These are phyloP conservation scores for Microsporum audouinii DNA, from an alignment of 2,329 filamentous ascomycete genomes.

Conservation along the genomic window DNA sequence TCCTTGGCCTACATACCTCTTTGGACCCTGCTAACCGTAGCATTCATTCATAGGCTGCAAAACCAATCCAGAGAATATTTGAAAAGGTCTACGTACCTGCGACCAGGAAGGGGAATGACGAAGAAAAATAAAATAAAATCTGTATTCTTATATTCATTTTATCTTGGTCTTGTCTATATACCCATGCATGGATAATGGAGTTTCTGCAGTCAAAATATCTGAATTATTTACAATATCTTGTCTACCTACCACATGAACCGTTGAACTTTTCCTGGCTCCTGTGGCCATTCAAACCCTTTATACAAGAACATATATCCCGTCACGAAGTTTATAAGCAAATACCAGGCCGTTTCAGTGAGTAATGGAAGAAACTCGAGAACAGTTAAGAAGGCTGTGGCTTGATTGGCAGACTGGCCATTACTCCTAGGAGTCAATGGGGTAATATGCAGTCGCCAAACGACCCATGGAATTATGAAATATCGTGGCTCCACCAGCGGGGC, in stretches of 20 bases:
- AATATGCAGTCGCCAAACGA: conserved; percentile 77
- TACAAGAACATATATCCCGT: conserved; percentile 48
- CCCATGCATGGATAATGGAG: not conserved
- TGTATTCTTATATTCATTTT: not conserved
- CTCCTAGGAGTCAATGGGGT: conserved; percentile 35
- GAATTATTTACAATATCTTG: not conserved
- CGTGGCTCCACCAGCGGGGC: conserved; percentile 89
- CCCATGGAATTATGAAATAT: conserved; percentile 92
- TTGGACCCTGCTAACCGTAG: not conserved
- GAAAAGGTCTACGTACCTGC: conserved; percentile 52
- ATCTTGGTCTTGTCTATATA: not conserved
- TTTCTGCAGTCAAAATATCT: not conserved
- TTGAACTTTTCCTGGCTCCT: conserved; percentile 47
- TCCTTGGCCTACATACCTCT: not conserved
- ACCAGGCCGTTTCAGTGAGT: conserved; percentile 47
- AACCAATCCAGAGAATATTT: conserved; percentile 76
- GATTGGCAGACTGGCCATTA: not conserved
- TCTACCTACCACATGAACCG: conserved; percentile 46
- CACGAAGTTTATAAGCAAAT: conserved; percentile 41
- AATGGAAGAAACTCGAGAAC: conserved; percentile 16
- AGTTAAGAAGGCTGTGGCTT: too few relatives aligned
- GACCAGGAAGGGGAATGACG: conserved; percentile 5
- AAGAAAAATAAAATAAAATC: not conserved
- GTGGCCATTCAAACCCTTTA: conserved; percentile 46
- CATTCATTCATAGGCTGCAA: conserved; percentile 52